Evolutionary conservation across 306 rosid species (phyloP).

Genomic region (Cucurbita moschata): DNA sequence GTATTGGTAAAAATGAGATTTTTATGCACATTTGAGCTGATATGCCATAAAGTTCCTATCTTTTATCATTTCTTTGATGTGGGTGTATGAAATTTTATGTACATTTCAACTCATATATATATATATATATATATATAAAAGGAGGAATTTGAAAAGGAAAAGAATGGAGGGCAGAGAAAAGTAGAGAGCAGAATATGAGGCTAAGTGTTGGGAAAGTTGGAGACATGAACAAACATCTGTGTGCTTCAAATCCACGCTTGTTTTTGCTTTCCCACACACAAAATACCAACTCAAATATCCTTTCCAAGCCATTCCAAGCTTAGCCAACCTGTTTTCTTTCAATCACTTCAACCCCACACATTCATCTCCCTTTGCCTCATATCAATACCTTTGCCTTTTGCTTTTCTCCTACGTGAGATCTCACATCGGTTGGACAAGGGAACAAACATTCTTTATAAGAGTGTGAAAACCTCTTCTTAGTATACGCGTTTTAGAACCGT

Average conservation of each 20-base stretch:
- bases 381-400: no score
- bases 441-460: no score
- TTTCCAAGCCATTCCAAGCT: no score
- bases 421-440: no score
- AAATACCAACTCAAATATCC: not conserved
- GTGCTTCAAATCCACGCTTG: conserved; percentile 54
- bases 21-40: not conserved
- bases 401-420: no score
- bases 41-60: not conserved
- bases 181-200: conserved; percentile 31
- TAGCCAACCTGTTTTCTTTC: conserved; percentile 35
- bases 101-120: no score
- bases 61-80: no score
- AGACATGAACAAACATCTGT: conserved; percentile 41
- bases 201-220: conserved; percentile 37
- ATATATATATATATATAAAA: no score
- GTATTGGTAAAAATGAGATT: not conserved
- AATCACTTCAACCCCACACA: conserved; percentile 19
- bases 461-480: no score
- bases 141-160: not conserved
- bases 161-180: conserved; percentile 7
- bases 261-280: conserved; percentile 16
- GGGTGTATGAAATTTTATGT: no score
- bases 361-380: no score
- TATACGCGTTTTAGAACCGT: no score